These are phyloP conservation scores for Fusarium sororula DNA, from an alignment of 2,329 filamentous ascomycete species.

Conservation along the genomic window DNA sequence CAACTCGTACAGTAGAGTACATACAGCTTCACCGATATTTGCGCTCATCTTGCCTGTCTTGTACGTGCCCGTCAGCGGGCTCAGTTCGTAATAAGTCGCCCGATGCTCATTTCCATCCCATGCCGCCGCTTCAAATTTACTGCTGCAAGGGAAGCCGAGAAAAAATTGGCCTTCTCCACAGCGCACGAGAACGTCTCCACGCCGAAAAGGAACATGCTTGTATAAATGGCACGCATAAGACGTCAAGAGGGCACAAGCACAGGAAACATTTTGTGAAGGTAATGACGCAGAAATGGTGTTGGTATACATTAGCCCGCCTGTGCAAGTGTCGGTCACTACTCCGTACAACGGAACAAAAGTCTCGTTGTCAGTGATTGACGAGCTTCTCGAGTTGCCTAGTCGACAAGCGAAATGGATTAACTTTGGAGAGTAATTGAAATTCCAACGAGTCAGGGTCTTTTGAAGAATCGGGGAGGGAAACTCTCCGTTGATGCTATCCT, in stretches of 20 bases:
- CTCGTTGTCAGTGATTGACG: not conserved
- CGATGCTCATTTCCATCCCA: conserved; percentile 39
- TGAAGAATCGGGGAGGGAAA: not conserved
- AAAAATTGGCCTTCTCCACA: conserved; percentile 28
- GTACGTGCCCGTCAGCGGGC: conserved; percentile 22
- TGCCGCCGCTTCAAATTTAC: conserved; percentile 34
- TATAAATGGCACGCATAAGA: conserved; percentile 29
- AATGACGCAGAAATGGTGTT: conserved; percentile 27
- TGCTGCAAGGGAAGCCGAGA: conserved; percentile 38
- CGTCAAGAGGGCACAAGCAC: conserved; percentile 22
- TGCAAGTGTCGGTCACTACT: conserved; percentile 1
- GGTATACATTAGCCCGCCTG: conserved; percentile 6
- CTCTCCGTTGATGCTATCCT: conserved; percentile 9
- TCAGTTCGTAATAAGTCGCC: conserved; percentile 12
- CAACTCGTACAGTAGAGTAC: not conserved
- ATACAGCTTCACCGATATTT: conserved; percentile 34
- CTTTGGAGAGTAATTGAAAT: not conserved
- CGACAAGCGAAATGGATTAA: conserved; percentile 1
- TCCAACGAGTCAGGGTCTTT: conserved; percentile 9
- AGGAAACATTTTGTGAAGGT: conserved; percentile 28
- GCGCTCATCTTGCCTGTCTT: conserved; percentile 10
- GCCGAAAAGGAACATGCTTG: conserved; percentile 15
- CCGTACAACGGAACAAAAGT: not conserved
- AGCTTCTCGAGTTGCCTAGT: conserved; percentile 26
- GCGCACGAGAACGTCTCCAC: conserved; percentile 12